Percentiles rank a stretch among this genome's conserved stretches.
Evolutionary conservation across 257 asterid species (phyloP).

Genomic region (Linderniella brevidens): DNA sequence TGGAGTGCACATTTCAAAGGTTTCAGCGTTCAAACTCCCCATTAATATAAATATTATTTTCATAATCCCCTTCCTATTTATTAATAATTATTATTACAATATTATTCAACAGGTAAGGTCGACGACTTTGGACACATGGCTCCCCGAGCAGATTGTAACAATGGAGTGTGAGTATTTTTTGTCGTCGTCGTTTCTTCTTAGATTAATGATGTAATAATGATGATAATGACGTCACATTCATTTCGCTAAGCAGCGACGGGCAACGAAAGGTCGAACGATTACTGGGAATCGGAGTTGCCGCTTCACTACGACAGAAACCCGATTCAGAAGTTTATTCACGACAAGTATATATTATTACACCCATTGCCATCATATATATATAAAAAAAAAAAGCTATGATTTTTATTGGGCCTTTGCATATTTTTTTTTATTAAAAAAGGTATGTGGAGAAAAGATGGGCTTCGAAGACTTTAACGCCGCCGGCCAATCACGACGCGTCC

Average conservation of each 20-base stretch:
- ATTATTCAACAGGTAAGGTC: constrained; percentile 70
- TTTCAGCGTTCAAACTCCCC: constrained; percentile 6
- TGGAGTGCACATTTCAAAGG: constrained; percentile 94
- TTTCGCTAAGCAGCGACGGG: constrained; percentile 35
- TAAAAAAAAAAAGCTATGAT: no score
- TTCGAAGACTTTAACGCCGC: constrained; percentile 26
- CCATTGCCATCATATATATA: neutral
- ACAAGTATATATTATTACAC: constrained; percentile 39
- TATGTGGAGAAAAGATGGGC: constrained; percentile 66
- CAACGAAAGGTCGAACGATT: constrained; percentile 51
- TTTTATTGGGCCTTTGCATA: no score
- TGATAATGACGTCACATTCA: no score
- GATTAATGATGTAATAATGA: neutral
- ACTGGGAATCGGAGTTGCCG: constrained; percentile 72
- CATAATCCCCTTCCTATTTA: constrained; percentile 1
- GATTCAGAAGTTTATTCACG: constrained; percentile 38
- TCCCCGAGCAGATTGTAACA: constrained; percentile 77
- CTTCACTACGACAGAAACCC: constrained; percentile 32
- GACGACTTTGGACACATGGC: constrained; percentile 90
- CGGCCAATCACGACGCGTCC: constrained; percentile 15
- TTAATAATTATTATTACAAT: neutral
- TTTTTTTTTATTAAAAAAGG: constrained; percentile 20
- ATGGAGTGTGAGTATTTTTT: constrained; percentile 52
- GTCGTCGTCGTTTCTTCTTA: neutral
- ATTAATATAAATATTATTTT: constrained; percentile 4